Evolutionary conservation across 371 early-diverging fungal genomes (phyloP).

Genomic region (Mucor plumbeus): DNA sequence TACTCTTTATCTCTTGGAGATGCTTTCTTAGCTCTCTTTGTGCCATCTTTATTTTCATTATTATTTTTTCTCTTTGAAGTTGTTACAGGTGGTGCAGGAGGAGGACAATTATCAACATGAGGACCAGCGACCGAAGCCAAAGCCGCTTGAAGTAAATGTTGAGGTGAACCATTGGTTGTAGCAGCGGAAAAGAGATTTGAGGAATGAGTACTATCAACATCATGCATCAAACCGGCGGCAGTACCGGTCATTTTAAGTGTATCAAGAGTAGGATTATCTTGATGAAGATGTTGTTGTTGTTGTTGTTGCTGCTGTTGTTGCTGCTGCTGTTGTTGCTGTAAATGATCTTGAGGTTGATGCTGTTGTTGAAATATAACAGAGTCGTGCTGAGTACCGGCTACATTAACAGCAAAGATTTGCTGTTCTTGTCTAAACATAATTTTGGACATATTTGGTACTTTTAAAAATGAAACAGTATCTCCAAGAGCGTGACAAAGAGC

Average conservation of each 20-base stretch:
- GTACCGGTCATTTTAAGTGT: slow-evolving; percentile 27
- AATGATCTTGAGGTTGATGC: background rate
- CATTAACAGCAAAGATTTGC: slow-evolving; percentile 52
- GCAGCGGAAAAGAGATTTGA: slow-evolving; percentile 33
- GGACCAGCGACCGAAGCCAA: slow-evolving; percentile 42
- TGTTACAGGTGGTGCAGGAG: slow-evolving; percentile 12
- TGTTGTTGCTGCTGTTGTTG: background rate
- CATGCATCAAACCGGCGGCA: slow-evolving; percentile 23
- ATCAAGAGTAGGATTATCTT: slow-evolving; percentile 10
- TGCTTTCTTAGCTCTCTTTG: slow-evolving; percentile 43
- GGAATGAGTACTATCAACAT: slow-evolving; percentile 24
- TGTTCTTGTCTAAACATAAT: slow-evolving; percentile 58
- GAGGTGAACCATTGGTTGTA: slow-evolving; percentile 41
- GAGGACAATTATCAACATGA: slow-evolving; percentile 5
- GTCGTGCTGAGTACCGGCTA: slow-evolving; percentile 52
- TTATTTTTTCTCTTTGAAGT: slow-evolving; percentile 26
- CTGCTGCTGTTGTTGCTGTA: slow-evolving; percentile 4
- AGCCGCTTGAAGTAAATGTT: slow-evolving; percentile 52
- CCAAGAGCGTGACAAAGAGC: slow-evolving; percentile 56
- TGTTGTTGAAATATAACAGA: slow-evolving; percentile 26
- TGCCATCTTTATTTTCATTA: slow-evolving; percentile 18
- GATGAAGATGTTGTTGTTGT: background rate
- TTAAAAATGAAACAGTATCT: slow-evolving; percentile 48
- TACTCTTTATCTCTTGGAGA: slow-evolving; percentile 54
- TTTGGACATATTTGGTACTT: slow-evolving; percentile 52